Conservation (phyloP, 2,329 filamentous ascomycete genomes). For the Thelonectria discophora region DNA sequence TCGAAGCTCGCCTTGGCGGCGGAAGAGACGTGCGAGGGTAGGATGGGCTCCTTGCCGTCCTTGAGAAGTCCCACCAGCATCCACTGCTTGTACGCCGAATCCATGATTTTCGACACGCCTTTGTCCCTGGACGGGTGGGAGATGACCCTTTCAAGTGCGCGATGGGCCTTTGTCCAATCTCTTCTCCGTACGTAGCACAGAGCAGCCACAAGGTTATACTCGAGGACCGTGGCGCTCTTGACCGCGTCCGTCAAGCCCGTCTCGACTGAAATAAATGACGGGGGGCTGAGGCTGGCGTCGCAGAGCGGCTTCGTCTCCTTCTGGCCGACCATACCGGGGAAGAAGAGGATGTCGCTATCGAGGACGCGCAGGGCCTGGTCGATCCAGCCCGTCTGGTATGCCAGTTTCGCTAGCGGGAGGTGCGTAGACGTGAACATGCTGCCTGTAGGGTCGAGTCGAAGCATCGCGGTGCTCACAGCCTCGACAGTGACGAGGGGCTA, state of each 20-base stretch:
- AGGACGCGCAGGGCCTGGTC: slow-evolving; percentile 67
- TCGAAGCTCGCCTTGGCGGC: slow-evolving; percentile 65
- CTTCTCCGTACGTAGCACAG: slow-evolving; percentile 69
- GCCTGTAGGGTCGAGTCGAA: slow-evolving; percentile 72
- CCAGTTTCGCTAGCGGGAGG: slow-evolving; percentile 64
- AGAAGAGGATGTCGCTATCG: slow-evolving; percentile 72
- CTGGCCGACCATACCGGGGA: slow-evolving; percentile 58
- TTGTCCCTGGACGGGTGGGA: slow-evolving; percentile 71
- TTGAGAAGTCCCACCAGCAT: slow-evolving; percentile 78
- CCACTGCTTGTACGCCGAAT: slow-evolving; percentile 94
- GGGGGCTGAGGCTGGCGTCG: slow-evolving; percentile 55
- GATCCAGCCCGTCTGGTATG: slow-evolving; percentile 64
- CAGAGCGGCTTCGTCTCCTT: slow-evolving; percentile 53
- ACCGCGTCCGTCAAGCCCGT: slow-evolving; percentile 67
- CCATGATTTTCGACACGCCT: slow-evolving; percentile 78
- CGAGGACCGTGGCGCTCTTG: slow-evolving; percentile 63
- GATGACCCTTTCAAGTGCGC: slow-evolving; percentile 71
- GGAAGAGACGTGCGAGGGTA: slow-evolving; percentile 65
- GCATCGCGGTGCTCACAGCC: slow-evolving; percentile 61
- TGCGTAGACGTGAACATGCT: slow-evolving; percentile 73
- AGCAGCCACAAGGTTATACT: slow-evolving; percentile 73
- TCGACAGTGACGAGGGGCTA: slow-evolving; percentile 59
- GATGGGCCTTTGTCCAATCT: slow-evolving; percentile 69
- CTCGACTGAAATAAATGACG: slow-evolving; percentile 66
- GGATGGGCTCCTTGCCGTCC: slow-evolving; percentile 64